Evolutionary conservation across 805 yeast genomes (phyloP), one percentile per base, ranked within the genome.

Genomic region (Monosporozyma servazzii): DNA sequence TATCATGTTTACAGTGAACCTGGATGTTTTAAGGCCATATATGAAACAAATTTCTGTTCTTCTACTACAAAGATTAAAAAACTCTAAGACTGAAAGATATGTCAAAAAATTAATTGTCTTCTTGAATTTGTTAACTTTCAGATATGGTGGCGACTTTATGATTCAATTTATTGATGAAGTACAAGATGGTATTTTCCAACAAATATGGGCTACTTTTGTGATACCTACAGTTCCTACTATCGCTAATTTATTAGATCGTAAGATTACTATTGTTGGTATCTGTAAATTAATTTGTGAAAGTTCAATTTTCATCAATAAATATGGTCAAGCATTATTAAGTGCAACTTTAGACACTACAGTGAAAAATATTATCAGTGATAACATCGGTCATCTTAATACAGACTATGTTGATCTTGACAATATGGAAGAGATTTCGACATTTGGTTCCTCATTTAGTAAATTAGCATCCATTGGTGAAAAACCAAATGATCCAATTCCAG

Each of bases 391-490:
- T 45, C 53, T 67, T 40, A 72, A 66, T 18, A 58, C 60, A n/a
- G 71, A 74, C 41, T 72, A 67, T 47, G 55, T 72, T 45, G 74
- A 70, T 51, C 53, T 69, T 3, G 66, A 71, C 41, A 84, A 83
- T 56, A 59, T 77, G 30, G 89, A 85, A 49, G 96, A 89, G 54
- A 76, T 84, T 48, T 69, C 89, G 0, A 74, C 93, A 2, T 93
- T 90, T 68, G 98, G 98, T 2, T 84, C 96, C 0, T 80, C 83
- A 49, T 93, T 80, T 67, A 86, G 95, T 49, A 82, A 78, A 61
- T 73, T 93, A 53, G 80, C 77, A 1, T 77, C 86, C 2, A 81
- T 89, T 47, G 74, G 78, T 33, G 68, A 69, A 15, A 79, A 75
- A 55, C 75, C 83, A 3, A 74, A 79, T 56, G 97, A 93, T 68